Base-by-base conservation (phyloP, 2,329 filamentous ascomycete genomes). In the Aphanoascus verrucosus region DNA sequence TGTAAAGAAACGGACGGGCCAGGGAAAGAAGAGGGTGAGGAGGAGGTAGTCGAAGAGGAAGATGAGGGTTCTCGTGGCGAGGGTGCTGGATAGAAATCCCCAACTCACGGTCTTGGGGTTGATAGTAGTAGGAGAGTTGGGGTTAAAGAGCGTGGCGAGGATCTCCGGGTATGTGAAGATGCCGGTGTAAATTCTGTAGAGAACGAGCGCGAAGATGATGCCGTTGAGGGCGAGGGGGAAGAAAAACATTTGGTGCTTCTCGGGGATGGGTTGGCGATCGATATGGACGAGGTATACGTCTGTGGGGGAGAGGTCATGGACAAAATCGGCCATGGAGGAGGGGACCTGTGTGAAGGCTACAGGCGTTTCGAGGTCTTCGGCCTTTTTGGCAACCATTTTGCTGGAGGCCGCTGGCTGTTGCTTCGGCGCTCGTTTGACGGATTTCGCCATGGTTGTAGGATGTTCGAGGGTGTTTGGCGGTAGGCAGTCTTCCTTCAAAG, bases 221-320 rank as follows among this genome's bases (percentile, higher is more conserved):
- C 85, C 54, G 69, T 96, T 96, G 70, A 95, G 81, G 15, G 82
- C 67, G 15, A 88, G 76, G 14, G 90, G 88, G 0, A 95, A 82
- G 46, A 82, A 63, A 70, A 95, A 96, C 62, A 94, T 85, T 63
- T 87, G 85, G 66, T 80, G 80, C 72, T 96, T 96, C 71, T 90
- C 81, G 28, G 77, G 75, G 17, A 71, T 69, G 0, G 83, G 82
- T 57, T 85, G 82, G 56, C 71, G 72, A 74, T 96, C 90, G 69
- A 94, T 75, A 73, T 95, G 89, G 31, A 85, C 77, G 63, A 96
- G 79, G 77, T 96, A 95, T 65, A 94, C 78, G 67, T 87, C 81
- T 53, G 78, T 72, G 53, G 78, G 74, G 55, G 82, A 78, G 56
- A 95, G 82, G 42, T 75, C 77, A 35, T 78, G 72, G 63, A 86